Evolutionary conservation across 164 flowering plant genomes (phyloP), one percentile per base, ranked within the genome.

Genomic region (Liriodendron chinense): DNA sequence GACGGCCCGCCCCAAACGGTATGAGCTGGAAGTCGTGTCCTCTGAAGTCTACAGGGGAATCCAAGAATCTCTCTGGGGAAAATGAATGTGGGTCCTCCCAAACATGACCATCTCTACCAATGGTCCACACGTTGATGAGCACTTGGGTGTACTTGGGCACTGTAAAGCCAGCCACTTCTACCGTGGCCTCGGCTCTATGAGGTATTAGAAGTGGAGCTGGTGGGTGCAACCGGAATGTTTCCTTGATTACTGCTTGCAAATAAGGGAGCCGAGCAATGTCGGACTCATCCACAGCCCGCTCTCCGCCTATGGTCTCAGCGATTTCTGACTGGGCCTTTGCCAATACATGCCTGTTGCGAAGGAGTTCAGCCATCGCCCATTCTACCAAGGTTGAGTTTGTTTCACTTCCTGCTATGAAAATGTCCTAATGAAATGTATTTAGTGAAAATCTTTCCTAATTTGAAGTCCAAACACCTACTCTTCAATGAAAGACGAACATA

Each of bases 41-140:
- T 53, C 18, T 53, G 18, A 53, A 53, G 18, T 16, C 18, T 4
- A 34, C 43, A 12, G 3, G 16, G 2, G 59, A 53, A 9, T 12
- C 59, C 18, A 53, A 53, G 59, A 53, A 53, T 16, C 59, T 53
- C 59, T 53, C 59, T 12, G 59, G 59, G 16, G 16, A 12, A 8
- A 53, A 53, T 12, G 59, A 53, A 53, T 8, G 13, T 12, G 59
- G 59, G 18, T 53, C 59, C 16, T 12, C 59, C 84, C 59, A 53
- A 53, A 12, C 18, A 12, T 10, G 16, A 2, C 59, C 59, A 13
- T 53, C 59, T 53, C 59, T 53, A 12, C 59, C 79, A 1, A 82
- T 83, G 1, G 85, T 84, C 87, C 88, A 86, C 4, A 65, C 68
- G 23, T 86, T 87, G 2, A 86, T 79, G 2, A 81, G 57, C 0